Base-by-base conservation (phyloP, 805 yeast species). In the Saturnispora mendoncae region DNA sequence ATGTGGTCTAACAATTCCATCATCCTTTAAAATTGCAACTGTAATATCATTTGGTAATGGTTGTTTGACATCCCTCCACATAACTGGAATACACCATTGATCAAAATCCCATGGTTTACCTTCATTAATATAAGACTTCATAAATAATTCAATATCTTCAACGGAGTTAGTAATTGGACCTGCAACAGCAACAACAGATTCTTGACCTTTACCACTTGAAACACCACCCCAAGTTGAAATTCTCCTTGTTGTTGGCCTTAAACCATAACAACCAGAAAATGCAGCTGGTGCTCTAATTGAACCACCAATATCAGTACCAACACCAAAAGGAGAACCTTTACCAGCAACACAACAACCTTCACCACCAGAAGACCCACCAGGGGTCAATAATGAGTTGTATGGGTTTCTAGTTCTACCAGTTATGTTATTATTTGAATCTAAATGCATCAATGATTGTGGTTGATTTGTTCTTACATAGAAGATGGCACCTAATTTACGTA, bases 341-440 rank as follows among this genome's bases (percentile, higher is more conserved):
- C 74, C 67, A 2, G 72, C 75, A 39, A 77, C 72, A 46, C 74
- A 55, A 0, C 82, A 76, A 48, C 84, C 83, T 56, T 79, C 86
- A 46, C 86, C 86, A 30, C 82, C 80, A 3, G 83, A 75, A 1
- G 82, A 75, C n/a, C 86, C 86, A 47, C 86, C 85, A 2, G 81
- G 68, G 15, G 81, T 71, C 44, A 78, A 63, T 20, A 67, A 59
- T 29, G 77, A 64, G 49, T 80, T 79, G 58, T 64, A 60, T 1
- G 83, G 74, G 53, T 79, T 79, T 53, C 72, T 64, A 5, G 82
- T 67, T 47, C 75, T 64, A 5, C 84, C 84, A 33, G 65, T 68
- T 52, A 79, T 66, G 60, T 74, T 74, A 57, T 78, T 77, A 52
- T 66, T 62, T 19, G 83, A 72, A 55, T 77, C 81, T 53, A 76